Conservation (phyloP, 2,329 filamentous ascomycete species). For the Apiospora malaysiana region DNA sequence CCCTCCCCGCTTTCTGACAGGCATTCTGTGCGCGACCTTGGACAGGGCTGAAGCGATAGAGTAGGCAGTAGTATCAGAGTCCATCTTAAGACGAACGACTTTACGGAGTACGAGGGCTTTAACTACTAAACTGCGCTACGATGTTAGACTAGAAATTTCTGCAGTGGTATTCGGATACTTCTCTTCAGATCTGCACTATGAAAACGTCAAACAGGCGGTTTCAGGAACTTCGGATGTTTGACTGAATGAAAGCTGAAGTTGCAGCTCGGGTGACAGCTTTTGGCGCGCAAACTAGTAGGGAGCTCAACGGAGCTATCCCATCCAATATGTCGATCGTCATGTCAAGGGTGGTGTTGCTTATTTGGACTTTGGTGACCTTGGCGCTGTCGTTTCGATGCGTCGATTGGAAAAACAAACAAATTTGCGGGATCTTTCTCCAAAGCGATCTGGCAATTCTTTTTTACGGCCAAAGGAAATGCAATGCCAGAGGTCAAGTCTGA, state of each 20-base stretch:
- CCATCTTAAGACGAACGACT: background rate
- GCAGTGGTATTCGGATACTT: no score
- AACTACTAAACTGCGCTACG: background rate
- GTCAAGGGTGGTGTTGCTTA: slow-evolving; percentile 5
- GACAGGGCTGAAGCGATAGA: background rate
- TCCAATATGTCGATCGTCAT: slow-evolving; percentile 13
- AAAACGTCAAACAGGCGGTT: background rate
- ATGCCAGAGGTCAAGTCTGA: no score
- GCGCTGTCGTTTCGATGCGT: background rate
- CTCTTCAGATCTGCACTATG: background rate
- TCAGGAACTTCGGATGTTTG: slow-evolving; percentile 3
- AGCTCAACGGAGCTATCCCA: background rate
- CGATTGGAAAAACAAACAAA: background rate
- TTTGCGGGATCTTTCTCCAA: no score
- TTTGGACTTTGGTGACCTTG: background rate
- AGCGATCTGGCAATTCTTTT: background rate
- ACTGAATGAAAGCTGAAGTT: background rate
- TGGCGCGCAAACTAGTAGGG: background rate
- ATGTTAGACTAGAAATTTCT: no score
- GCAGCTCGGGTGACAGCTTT: slow-evolving; percentile 1
- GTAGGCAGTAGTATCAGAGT: no score
- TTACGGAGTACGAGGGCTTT: background rate
- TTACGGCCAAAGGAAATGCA: no score
- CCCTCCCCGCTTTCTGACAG: background rate
- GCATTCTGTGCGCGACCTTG: background rate